Conservation (phyloP, 164 flowering plant genomes). For the Macadamia tetraphylla region DNA sequence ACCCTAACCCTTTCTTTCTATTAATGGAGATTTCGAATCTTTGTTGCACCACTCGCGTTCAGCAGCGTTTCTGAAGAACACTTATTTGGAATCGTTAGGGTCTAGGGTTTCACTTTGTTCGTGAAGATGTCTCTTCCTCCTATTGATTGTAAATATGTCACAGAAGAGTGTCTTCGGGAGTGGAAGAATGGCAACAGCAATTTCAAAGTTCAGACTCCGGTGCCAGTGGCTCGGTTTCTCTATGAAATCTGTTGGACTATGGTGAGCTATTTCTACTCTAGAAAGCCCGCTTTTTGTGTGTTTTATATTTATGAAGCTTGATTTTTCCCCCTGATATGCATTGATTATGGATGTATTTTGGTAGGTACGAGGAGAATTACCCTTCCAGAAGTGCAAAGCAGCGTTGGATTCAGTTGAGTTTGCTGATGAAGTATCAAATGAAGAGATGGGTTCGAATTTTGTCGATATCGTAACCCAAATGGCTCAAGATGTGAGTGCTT, state of each 20-base stretch:
- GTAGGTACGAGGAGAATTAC: conserved; percentile 83
- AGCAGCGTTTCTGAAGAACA: not conserved
- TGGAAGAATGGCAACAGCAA: conserved; percentile 51
- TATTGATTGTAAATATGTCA: conserved; percentile 53
- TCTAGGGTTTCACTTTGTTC: not conserved
- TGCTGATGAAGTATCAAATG: conserved; percentile 38
- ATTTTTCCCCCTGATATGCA: too few species aligned
- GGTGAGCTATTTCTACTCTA: conserved; percentile 28
- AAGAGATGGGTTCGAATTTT: conserved; percentile 58
- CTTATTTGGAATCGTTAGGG: not conserved
- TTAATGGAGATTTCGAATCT: conserved; percentile 1
- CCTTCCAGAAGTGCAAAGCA: conserved; percentile 67
- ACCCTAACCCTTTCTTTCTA: conserved; percentile 4
- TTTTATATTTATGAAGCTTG: too few species aligned
- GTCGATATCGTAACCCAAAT: conserved; percentile 86
- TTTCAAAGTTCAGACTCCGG: conserved; percentile 47
- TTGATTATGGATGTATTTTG: conserved; percentile 1
- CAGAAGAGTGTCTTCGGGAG: conserved; percentile 64
- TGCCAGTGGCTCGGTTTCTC: conserved; percentile 67
- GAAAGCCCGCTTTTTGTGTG: too few species aligned
- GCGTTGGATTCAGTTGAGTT: conserved; percentile 72
- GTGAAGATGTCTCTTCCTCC: conserved; percentile 57
- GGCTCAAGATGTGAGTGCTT: conserved; percentile 79
- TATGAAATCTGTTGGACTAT: conserved; percentile 77
- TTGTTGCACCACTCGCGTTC: not conserved